Evolutionary conservation across 768 basidiomycete species (phyloP).

Genomic region (Naematelia aurantialba): DNA sequence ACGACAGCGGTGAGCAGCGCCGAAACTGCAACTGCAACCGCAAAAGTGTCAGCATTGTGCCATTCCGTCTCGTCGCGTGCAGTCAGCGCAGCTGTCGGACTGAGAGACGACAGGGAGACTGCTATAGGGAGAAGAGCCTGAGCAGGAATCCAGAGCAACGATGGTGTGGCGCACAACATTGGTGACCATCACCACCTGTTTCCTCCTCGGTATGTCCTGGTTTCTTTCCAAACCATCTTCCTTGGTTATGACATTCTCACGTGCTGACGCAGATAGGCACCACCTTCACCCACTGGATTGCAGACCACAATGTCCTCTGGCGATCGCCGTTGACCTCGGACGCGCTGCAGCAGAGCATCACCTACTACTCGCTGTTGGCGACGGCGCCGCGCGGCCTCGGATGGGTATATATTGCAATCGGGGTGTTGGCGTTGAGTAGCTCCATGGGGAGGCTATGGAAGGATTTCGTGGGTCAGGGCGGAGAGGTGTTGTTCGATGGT

Average conservation of each 20-base stretch:
- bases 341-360: slow-evolving; percentile 40
- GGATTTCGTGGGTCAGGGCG: slow-evolving; percentile 35
- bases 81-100: too few relatives aligned
- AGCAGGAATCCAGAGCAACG: not conserved
- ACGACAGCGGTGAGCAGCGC: too few relatives aligned
- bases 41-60: too few relatives aligned
- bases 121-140: not conserved
- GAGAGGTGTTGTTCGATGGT: slow-evolving; percentile 50
- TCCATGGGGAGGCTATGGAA: slow-evolving; percentile 37
- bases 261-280: slow-evolving; percentile 30
- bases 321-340: slow-evolving; percentile 43
- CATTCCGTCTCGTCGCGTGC: too few relatives aligned
- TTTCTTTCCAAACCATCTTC: not conserved
- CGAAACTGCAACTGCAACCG: too few relatives aligned
- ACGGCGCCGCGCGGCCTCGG: slow-evolving; percentile 36
- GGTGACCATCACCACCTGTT: slow-evolving; percentile 43
- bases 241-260: not conserved
- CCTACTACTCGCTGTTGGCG: slow-evolving; percentile 46
- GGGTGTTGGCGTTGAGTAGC: slow-evolving; percentile 31
- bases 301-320: slow-evolving; percentile 51
- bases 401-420: slow-evolving; percentile 36
- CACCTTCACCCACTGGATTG: slow-evolving; percentile 49
- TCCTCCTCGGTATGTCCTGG: slow-evolving; percentile 39
- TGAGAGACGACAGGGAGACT: not conserved
- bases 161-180: slow-evolving; percentile 46